These are phyloP conservation scores for Lodderomyces theae DNA, from an alignment of 1,139 yeast genomes.

Conservation along the genomic window DNA sequence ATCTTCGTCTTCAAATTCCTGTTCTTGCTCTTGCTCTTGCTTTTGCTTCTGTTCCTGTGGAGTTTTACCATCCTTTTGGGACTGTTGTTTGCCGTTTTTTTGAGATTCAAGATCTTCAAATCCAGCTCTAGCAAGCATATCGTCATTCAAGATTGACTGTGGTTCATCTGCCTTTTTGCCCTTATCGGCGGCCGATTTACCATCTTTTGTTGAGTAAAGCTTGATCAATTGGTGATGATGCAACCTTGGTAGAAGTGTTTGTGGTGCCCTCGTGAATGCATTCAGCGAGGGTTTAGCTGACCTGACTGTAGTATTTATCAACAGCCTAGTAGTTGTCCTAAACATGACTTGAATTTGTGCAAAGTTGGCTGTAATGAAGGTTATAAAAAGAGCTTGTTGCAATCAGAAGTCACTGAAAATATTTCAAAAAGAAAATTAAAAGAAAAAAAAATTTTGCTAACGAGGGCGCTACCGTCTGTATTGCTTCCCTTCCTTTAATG, in stretches of 20 bases:
- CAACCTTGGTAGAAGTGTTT: constrained; percentile 1
- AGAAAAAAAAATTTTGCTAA: too few relatives aligned
- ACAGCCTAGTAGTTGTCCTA: constrained; percentile 4
- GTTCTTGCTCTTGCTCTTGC: constrained; percentile 8
- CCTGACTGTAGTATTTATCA: background rate
- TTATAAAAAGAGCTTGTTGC: background rate
- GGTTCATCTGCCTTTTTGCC: constrained; percentile 29
- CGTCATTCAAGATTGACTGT: constrained; percentile 72
- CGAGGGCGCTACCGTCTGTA: too few relatives aligned
- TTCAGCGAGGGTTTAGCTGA: background rate
- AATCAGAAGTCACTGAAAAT: constrained; percentile 1
- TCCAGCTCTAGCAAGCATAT: constrained; percentile 79
- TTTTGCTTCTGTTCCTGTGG: background rate
- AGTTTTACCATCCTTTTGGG: background rate
- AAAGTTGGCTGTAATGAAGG: background rate
- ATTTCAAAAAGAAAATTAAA: background rate
- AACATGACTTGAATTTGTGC: background rate
- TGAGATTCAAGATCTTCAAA: constrained; percentile 45
- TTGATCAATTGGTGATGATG: constrained; percentile 8
- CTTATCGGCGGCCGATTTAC: constrained; percentile 14
- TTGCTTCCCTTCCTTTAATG: too few relatives aligned
- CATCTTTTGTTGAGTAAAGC: constrained; percentile 22
- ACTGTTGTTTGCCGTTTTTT: constrained; percentile 8
- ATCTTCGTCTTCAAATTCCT: constrained; percentile 3
- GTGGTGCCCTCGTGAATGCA: background rate